These are phyloP conservation scores for Blastomyces percursus DNA, from an alignment of 2,329 filamentous ascomycete genomes.

Conservation along the genomic window DNA sequence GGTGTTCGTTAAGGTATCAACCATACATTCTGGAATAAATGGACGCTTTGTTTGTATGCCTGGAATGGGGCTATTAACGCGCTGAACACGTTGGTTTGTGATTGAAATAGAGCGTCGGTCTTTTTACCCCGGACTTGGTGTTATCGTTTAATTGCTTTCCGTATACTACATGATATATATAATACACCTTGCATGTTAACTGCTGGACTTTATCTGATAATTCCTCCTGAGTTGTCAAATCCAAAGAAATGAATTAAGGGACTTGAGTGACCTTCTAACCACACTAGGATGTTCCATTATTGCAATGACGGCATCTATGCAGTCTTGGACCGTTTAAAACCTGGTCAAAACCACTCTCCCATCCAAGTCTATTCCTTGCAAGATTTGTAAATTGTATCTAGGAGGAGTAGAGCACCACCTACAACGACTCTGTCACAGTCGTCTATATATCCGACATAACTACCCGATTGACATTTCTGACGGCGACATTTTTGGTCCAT, in stretches of 20 bases:
- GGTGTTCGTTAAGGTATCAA: background rate
- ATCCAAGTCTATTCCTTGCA: conserved; percentile 11
- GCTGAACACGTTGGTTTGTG: background rate
- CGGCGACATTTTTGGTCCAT: conserved; percentile 34
- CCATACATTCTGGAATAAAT: background rate
- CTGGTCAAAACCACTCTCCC: background rate
- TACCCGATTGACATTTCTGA: conserved; percentile 16
- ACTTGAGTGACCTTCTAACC: no score
- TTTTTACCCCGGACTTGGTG: background rate
- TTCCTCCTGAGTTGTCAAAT: no score
- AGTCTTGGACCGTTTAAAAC: conserved; percentile 11
- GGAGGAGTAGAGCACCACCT: conserved; percentile 9
- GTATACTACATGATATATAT: no score
- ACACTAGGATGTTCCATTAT: background rate
- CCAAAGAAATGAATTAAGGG: no score
- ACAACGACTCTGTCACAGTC: conserved; percentile 9
- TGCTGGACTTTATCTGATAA: no score
- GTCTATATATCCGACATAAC: conserved; percentile 26
- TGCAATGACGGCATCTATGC: conserved; percentile 5
- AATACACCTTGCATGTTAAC: no score
- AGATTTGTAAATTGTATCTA: conserved; percentile 14
- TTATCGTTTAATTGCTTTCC: no score
- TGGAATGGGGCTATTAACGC: background rate
- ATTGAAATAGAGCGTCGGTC: background rate
- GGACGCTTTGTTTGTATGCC: background rate